Percentiles rank a stretch among this genome's conserved stretches.
Conservation (phyloP, 805 yeast species). For the Sugiyamaella americana region DNA sequence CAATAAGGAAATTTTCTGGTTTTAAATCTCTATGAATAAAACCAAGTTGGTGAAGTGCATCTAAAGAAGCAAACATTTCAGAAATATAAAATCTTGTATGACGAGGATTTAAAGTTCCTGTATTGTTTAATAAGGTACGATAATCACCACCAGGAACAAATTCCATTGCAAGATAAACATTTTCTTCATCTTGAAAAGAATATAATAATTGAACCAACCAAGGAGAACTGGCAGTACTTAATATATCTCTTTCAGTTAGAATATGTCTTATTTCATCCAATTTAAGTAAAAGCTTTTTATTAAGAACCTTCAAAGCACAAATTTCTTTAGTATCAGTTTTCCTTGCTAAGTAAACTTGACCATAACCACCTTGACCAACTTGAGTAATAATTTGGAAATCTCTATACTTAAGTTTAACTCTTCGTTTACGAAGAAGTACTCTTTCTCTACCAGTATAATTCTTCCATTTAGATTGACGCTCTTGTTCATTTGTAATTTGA, state of each 20-base stretch:
- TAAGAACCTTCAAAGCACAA: constrained; percentile 89
- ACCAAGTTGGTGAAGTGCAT: constrained; percentile 89
- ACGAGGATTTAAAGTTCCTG: constrained; percentile 87
- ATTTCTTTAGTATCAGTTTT: constrained; percentile 92
- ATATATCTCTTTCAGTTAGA: constrained; percentile 89
- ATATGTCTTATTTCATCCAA: constrained; percentile 95
- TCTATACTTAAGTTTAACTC: constrained; percentile 87
- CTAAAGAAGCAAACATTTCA: constrained; percentile 94
- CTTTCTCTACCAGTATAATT: constrained; percentile 80
- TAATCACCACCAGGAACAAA: constrained; percentile 99
- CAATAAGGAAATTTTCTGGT: constrained; percentile 90
- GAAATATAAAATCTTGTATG: constrained; percentile 93
- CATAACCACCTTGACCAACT: constrained; percentile 99
- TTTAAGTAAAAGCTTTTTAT: constrained; percentile 77
- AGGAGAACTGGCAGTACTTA: constrained; percentile 91
- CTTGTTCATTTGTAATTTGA: constrained; percentile 32
- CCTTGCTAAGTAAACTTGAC: constrained; percentile 94
- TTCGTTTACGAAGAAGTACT: constrained; percentile 74
- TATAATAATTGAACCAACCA: constrained; percentile 93
- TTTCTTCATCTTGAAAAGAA: constrained; percentile 90
- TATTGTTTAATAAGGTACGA: constrained; percentile 86
- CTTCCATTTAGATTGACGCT: constrained; percentile 59
- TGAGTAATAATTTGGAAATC: constrained; percentile 96
- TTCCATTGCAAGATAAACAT: constrained; percentile 95
- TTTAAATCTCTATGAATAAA: constrained; percentile 95